Evolutionary conservation across 352 stramenopile genomes (phyloP).

Genomic region (Phytopythium sindhum): DNA sequence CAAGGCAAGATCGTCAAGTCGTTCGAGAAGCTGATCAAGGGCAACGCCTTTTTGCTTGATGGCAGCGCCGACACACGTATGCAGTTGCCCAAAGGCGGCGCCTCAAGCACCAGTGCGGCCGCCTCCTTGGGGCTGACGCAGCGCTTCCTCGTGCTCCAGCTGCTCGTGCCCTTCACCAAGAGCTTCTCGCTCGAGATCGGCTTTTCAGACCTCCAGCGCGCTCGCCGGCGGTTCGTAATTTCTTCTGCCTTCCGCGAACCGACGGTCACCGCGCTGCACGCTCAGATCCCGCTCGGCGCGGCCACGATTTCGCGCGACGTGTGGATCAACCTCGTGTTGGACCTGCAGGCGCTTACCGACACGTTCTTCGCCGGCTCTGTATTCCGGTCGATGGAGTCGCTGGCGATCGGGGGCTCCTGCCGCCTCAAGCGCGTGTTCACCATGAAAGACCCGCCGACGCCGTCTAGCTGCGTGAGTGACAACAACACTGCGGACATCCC

Average conservation of each 20-base stretch:
- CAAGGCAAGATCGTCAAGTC: conserved; percentile 74
- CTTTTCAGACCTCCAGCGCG: conserved; percentile 73
- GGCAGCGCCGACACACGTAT: conserved; percentile 76
- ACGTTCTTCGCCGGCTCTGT: conserved; percentile 44
- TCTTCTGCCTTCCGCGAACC: conserved; percentile 78
- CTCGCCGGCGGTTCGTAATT: conserved; percentile 67
- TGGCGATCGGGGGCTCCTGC: conserved; percentile 71
- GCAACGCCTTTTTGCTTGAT: conserved; percentile 76
- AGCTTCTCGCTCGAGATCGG: conserved; percentile 78
- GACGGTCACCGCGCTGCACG: conserved; percentile 46
- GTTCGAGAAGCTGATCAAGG: conserved; percentile 80
- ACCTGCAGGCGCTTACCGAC: conserved; percentile 63
- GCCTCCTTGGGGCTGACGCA: conserved; percentile 60
- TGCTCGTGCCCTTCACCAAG: conserved; percentile 54
- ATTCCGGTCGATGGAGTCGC: conserved; percentile 75
- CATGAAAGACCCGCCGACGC: conserved; percentile 72
- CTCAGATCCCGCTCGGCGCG: conserved; percentile 58
- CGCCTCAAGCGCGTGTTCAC: conserved; percentile 82
- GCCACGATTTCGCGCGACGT: conserved; percentile 45
- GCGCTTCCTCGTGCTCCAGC: conserved; percentile 69
- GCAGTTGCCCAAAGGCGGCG: conserved; percentile 64
- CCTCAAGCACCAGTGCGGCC: conserved; percentile 8
- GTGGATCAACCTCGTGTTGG: conserved; percentile 80
- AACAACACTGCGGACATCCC: conserved; percentile 45
- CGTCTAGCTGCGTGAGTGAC: conserved; percentile 14